Evolutionary conservation across 2,329 filamentous ascomycete species (phyloP).

Genomic region (Fusarium napiforme): DNA sequence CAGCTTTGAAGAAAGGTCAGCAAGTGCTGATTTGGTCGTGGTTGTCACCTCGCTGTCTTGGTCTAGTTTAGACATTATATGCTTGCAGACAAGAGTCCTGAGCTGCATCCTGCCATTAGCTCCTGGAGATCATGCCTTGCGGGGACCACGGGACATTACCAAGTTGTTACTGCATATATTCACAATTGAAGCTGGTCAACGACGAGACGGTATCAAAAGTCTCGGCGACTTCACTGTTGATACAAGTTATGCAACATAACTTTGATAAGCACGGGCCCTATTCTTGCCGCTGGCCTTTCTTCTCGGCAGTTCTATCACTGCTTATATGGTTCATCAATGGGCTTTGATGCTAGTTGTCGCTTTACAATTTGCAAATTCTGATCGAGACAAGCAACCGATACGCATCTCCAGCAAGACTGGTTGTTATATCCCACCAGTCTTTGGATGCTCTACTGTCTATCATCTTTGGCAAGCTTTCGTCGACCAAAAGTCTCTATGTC

Average conservation of each 20-base stretch:
- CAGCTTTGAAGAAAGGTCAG: neutral
- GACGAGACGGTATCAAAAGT: neutral
- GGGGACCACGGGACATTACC: neutral
- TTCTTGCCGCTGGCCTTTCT: neutral
- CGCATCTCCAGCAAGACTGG: neutral
- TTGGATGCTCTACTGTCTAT: neutral
- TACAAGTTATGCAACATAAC: neutral
- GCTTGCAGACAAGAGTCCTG: neutral
- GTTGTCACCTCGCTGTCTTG: neutral
- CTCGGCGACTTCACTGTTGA: neutral
- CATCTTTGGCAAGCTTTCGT: neutral
- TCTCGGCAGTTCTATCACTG: neutral
- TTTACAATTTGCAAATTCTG: neutral
- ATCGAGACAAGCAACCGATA: neutral
- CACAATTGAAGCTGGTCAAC: neutral
- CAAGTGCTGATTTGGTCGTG: slow-evolving; percentile 13
- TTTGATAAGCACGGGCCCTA: neutral
- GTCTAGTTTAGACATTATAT: neutral
- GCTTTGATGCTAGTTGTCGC: neutral
- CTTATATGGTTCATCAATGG: neutral
- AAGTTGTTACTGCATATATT: neutral
- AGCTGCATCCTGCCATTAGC: neutral
- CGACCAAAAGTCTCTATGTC: neutral
- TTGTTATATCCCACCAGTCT: neutral
- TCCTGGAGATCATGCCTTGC: neutral